Conservation (phyloP, 2,329 filamentous ascomycete genomes). For the Arthrinium puccinioides region DNA sequence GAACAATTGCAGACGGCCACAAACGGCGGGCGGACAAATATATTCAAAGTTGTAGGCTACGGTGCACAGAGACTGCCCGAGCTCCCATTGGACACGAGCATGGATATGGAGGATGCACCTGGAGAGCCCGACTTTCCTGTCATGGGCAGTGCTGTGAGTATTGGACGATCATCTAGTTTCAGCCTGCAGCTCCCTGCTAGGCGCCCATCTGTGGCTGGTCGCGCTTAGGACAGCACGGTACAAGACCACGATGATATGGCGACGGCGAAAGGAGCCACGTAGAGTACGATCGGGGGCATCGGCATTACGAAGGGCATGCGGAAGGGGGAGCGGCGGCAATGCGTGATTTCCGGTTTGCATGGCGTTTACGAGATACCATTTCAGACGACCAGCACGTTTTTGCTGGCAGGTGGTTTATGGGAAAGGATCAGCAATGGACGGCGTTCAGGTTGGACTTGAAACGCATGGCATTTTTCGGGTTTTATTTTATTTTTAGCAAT, state of each 20-base stretch:
- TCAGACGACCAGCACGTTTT: neutral
- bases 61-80: conserved; percentile 48
- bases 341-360: neutral
- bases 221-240: too few species aligned
- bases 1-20: conserved; percentile 61
- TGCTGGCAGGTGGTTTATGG: neutral
- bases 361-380: conserved; percentile 3
- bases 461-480: too few species aligned
- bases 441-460: neutral
- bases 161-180: conserved; percentile 38
- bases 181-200: conserved; percentile 34
- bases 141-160: conserved; percentile 24
- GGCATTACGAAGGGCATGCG: neutral
- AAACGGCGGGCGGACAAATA: conserved; percentile 58
- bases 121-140: conserved; percentile 47
- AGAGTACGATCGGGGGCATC: too few species aligned
- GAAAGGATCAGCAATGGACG: neutral
- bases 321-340: neutral
- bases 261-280: too few species aligned
- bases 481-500: too few species aligned
- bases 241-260: too few species aligned
- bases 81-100: conserved; percentile 34
- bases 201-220: conserved; percentile 38
- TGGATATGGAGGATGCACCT: conserved; percentile 47
- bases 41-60: conserved; percentile 52